Evolutionary conservation across 495 filamentous ascomycete genomes (phyloP).

Genomic region (Penicillium daleae): DNA sequence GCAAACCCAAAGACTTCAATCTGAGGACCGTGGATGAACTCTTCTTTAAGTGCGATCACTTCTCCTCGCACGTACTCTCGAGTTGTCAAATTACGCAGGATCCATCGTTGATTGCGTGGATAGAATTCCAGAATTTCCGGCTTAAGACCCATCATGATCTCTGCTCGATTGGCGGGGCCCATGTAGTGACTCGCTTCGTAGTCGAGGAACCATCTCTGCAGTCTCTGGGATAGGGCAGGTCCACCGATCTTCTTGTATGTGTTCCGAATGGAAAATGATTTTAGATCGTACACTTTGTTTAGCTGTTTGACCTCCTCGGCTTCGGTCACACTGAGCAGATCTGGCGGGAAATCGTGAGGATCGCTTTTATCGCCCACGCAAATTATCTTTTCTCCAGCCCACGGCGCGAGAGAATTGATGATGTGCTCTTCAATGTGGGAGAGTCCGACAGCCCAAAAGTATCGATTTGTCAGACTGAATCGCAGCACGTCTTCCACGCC

Average conservation of each 20-base stretch:
- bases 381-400: slow-evolving; percentile 24
- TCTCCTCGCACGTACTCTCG: slow-evolving; percentile 25
- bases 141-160: slow-evolving; percentile 24
- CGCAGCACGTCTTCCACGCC: slow-evolving; percentile 16
- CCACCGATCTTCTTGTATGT: slow-evolving; percentile 16
- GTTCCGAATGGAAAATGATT: slow-evolving; percentile 5
- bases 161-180: slow-evolving; percentile 12
- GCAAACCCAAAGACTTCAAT: slow-evolving; percentile 24
- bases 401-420: slow-evolving; percentile 16
- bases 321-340: slow-evolving; percentile 5
- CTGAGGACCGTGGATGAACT: slow-evolving; percentile 23
- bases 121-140: slow-evolving; percentile 24
- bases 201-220: slow-evolving; percentile 12
- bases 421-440: slow-evolving; percentile 21
- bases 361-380: slow-evolving; percentile 16
- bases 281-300: slow-evolving; percentile 6
- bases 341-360: slow-evolving; percentile 15
- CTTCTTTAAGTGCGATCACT: slow-evolving; percentile 18
- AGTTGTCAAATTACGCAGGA: slow-evolving; percentile 24
- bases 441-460: slow-evolving; percentile 27
- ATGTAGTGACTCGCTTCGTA: slow-evolving; percentile 16
- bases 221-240: slow-evolving; percentile 10
- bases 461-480: slow-evolving; percentile 21
- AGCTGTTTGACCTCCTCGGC: slow-evolving; percentile 8
- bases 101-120: slow-evolving; percentile 21